phyloP scores from a whole-genome alignment of 1,139 yeast species.

The Eremothecium coryli region DNA sequence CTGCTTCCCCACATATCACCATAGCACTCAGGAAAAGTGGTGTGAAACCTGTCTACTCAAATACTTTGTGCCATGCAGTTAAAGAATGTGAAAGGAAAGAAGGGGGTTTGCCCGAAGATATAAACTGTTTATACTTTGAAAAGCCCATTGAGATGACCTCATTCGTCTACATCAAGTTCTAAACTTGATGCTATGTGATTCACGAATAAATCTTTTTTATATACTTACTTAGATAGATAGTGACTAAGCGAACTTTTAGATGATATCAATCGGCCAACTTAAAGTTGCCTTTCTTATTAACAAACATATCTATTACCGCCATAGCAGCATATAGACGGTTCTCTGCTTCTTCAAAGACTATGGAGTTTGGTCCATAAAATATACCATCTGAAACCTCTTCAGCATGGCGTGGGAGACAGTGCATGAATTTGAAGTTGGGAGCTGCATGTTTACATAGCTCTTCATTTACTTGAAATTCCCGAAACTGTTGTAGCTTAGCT shows the following conservation, averaged over 20 bases:
- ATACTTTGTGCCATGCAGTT: slow-evolving; percentile 29
- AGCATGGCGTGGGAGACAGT: slow-evolving; percentile 88
- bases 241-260: too few relatives aligned
- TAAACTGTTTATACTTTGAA: too few relatives aligned
- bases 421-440: slow-evolving; percentile 82
- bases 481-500: slow-evolving; percentile 66
- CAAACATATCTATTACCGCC: slow-evolving; percentile 86
- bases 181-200: too few relatives aligned
- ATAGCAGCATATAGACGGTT: slow-evolving; percentile 93
- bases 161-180: too few relatives aligned
- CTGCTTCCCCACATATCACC: slow-evolving; percentile 61
- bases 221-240: too few relatives aligned
- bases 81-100: slow-evolving; percentile 8
- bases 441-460: slow-evolving; percentile 55
- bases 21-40: slow-evolving; percentile 48
- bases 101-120: slow-evolving; percentile 11
- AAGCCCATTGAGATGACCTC: slow-evolving; percentile 12
- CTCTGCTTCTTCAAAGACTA: slow-evolving; percentile 93
- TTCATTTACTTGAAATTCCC: slow-evolving; percentile 73
- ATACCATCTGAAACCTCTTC: slow-evolving; percentile 94
- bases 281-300: slow-evolving; percentile 65
- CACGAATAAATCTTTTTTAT: too few relatives aligned
- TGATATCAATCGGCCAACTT: too few relatives aligned
- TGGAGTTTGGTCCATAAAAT: slow-evolving; percentile 71
- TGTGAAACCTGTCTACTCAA: slow-evolving; percentile 45